Evolutionary conservation across 2,329 filamentous ascomycete genomes (phyloP), one percentile per base, ranked within the genome.

Genomic region (Botrytis fabae): DNA sequence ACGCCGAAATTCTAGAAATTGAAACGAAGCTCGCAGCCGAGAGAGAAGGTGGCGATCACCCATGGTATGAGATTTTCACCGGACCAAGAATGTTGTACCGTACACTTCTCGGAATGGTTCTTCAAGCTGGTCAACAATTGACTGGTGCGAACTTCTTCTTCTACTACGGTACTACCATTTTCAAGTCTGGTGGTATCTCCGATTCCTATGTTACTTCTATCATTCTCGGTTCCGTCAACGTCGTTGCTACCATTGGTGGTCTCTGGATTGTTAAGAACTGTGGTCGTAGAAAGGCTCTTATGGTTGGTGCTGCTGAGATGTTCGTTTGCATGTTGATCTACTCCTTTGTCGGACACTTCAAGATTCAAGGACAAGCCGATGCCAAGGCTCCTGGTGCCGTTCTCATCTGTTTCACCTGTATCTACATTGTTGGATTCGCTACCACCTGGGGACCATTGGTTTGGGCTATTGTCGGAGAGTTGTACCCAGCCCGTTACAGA

Each of bases 401-500:
- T 59, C 87, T 92, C 77, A 91, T 93, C 62, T 85, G 90, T 70
- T 92, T 92, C 80, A 90, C 90, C 0, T 92, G 90, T 78, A 84
- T 93, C 59, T 91, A 91, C 79, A 82, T 87, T 75, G 83, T 89
- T 0, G 90, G 87, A 1, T 92, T 90, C 74, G 90, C 90, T 6
- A 91, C 88, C 1, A 92, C 90, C 2, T 92, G 90, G 91, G 90
- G 90, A 35, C 91, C 91, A 0, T 87, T 92, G 12, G 86, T 92
- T 35, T 93, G 91, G 91, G 87, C 88, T 0, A 85, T 91, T 38
- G 87, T 90, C 64, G 87, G 88, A 8, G 89, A 91, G 79, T 86
- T 92, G 69, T 93, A 91, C 80, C 91, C 91, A 0, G 86, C 86
- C 4, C 85, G 89, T 28, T 90, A 90, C 78, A 85, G 88, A 63